Evolutionary conservation across 1,139 yeast species (phyloP), one percentile per base, ranked within the genome.

Genomic region (Wickerhamiella infanticola): DNA sequence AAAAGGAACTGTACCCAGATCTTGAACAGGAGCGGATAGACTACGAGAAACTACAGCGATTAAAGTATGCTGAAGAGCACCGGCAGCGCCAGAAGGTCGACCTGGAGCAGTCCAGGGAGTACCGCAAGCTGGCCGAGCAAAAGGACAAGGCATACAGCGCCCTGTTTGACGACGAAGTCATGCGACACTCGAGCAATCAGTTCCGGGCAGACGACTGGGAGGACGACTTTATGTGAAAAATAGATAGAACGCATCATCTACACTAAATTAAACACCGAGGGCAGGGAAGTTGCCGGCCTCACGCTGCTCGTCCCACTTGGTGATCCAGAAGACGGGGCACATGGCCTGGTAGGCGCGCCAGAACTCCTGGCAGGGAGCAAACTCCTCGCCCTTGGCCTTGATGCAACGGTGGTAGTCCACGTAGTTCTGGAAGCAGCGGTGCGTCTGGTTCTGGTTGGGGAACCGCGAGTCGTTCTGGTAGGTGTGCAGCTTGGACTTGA

Each of bases 331-430:
- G 47, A 77, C 73, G 51, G 98, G 98, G 70, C 98, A 90, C 64
- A 90, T 74, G 36, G 96, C 76, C 58, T 81, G 76, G 74, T 75
- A 90, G 50, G 96, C 84, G 69, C 79, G 81, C 79, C 77, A 84
- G 73, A 90, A 90, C 58, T 84, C 86, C 70, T 86, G 76, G 70
- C 98, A 90, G 63, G 97, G 97, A 62, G 88, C 95, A 63, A 90
- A 90, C 54, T 88, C 97, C 70, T 90, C 97, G 63, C 98, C 98
- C 73, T 88, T 88, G 57, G 88, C 86, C 62, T 79, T 81, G 65
- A 90, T 77, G 73, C 98, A 90, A 70, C 86, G 88, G 81, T 83
- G 90, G 79, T 88, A 90, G 70, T 90, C 98, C 61, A 90, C 85
- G 73, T 88, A 90, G 56, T 93, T 75, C 73, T 88, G 97, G 78